Percentiles rank a stretch among this genome's conserved stretches.
Conservation (phyloP, 129 eudicot species). For the Pittosporum tobira region DNA sequence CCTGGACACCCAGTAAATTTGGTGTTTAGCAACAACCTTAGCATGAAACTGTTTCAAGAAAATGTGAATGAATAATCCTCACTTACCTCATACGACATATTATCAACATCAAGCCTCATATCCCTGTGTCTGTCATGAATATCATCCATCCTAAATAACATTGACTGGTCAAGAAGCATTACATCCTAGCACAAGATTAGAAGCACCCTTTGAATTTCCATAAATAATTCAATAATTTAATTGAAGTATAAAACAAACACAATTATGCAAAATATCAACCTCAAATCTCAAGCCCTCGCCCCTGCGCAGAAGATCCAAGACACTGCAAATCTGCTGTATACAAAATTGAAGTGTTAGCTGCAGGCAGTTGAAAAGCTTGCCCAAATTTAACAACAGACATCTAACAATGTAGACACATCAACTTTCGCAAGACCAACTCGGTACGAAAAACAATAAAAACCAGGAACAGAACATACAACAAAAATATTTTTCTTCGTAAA, state of each 20-base stretch:
- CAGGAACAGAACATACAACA: not conserved
- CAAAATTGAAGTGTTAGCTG: not conserved
- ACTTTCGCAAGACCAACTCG: too few relatives aligned
- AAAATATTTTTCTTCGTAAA: not conserved
- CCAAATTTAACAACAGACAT: not conserved
- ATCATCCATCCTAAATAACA: constrained; percentile 67
- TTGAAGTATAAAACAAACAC: not conserved
- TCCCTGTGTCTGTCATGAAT: constrained; percentile 82
- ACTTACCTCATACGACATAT: constrained; percentile 92
- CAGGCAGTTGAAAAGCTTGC: not conserved
- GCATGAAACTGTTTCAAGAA: not conserved
- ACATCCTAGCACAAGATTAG: constrained; percentile 50
- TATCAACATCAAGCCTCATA: constrained; percentile 92
- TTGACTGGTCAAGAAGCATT: constrained; percentile 77
- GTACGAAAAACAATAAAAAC: not conserved
- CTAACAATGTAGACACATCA: too few relatives aligned
- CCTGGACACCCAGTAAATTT: constrained; percentile 34
- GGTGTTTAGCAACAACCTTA: not conserved
- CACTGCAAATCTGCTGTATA: constrained; percentile 60
- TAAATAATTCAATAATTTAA: not conserved
- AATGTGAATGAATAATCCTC: too few relatives aligned
- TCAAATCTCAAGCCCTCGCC: constrained; percentile 88
- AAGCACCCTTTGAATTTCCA: not conserved
- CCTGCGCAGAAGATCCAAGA: constrained; percentile 79
- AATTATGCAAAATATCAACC: too few relatives aligned